phyloP scores from a whole-genome alignment of 2,329 filamentous ascomycete species.

The Aureobasidium subglaciale region DNA sequence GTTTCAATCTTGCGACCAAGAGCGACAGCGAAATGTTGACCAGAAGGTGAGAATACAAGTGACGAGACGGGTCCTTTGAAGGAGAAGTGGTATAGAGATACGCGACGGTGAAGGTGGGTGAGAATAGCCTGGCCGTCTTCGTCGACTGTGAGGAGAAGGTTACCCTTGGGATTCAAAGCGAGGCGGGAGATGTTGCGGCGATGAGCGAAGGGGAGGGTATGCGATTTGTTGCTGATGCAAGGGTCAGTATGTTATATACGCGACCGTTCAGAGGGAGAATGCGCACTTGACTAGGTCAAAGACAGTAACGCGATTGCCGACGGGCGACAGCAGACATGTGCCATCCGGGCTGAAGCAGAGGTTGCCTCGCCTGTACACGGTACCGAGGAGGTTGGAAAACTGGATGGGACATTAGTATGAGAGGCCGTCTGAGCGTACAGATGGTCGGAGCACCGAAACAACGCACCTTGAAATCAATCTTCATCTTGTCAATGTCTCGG shows the following conservation, averaged over 20 bases:
- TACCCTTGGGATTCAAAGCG: constrained; percentile 81
- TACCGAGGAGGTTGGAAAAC: constrained; percentile 98
- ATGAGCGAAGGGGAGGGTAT: constrained; percentile 83
- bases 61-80: constrained; percentile 77
- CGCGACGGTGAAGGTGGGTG: constrained; percentile 78
- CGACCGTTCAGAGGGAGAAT: not conserved
- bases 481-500: constrained; percentile 57
- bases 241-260: not conserved
- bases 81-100: constrained; percentile 91
- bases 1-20: constrained; percentile 84
- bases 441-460: no score
- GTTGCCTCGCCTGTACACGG: constrained; percentile 97
- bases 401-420: constrained; percentile 37
- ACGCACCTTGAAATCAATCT: constrained; percentile 92
- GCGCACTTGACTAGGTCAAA: constrained; percentile 91
- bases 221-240: constrained; percentile 67
- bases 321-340: constrained; percentile 88
- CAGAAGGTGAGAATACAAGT: constrained; percentile 84
- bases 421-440: not conserved
- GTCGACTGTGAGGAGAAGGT: constrained; percentile 86
- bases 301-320: constrained; percentile 90
- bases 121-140: constrained; percentile 90
- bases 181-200: constrained; percentile 87
- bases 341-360: constrained; percentile 95
- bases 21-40: constrained; percentile 82